Evolutionary conservation across 1,284 basidiomycete genomes (phyloP).

Genomic region (Melampsora americana): DNA sequence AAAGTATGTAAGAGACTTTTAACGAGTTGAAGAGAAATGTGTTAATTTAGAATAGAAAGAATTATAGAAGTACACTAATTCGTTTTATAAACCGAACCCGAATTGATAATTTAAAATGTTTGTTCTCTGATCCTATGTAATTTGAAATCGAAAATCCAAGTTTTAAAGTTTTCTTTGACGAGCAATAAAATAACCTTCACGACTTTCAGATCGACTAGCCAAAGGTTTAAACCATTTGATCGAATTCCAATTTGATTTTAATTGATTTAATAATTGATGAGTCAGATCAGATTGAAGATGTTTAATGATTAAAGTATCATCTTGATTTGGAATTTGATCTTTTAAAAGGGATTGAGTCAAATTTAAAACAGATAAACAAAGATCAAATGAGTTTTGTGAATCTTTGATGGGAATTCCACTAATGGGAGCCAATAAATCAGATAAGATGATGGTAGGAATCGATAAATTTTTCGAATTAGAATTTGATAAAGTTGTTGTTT

Average conservation of each 20-base stretch:
- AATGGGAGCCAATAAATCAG: constrained; percentile 27
- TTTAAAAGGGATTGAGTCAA: constrained; percentile 7
- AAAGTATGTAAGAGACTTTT: too few species aligned
- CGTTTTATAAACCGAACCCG: too few species aligned
- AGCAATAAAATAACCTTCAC: constrained; percentile 41
- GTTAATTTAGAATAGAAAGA: too few species aligned
- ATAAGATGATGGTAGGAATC: constrained; percentile 30
- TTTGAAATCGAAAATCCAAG: too few species aligned
- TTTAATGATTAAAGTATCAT: constrained; percentile 27
- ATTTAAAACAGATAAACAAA: constrained; percentile 1
- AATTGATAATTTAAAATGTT: not conserved
- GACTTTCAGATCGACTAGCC: constrained; percentile 35
- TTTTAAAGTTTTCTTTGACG: constrained; percentile 17
- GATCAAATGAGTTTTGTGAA: constrained; percentile 23
- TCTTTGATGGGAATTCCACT: constrained; percentile 29
- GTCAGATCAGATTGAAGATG: constrained; percentile 40
- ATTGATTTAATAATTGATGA: constrained; percentile 1
- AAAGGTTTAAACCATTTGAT: constrained; percentile 38
- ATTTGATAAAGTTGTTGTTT: too few species aligned
- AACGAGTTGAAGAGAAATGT: too few species aligned
- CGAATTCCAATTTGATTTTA: constrained; percentile 16
- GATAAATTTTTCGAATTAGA: not conserved
- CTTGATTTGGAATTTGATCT: not conserved
- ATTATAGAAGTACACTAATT: too few species aligned
- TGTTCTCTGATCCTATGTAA: too few species aligned